phyloP scores from a whole-genome alignment of 2,329 filamentous ascomycete genomes.

The Verticillium isaacii region DNA sequence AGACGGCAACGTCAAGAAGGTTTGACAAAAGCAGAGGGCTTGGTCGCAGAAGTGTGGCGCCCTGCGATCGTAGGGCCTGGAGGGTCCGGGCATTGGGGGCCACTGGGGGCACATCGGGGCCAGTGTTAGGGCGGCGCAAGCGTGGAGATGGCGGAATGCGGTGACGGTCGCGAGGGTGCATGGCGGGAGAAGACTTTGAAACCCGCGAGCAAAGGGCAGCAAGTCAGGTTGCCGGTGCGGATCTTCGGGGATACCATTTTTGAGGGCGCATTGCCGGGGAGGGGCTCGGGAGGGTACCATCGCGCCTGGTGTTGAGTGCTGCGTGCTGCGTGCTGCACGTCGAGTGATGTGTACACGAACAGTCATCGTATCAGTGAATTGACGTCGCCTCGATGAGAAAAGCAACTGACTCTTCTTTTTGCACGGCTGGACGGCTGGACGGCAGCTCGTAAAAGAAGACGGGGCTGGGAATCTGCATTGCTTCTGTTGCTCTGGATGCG shows the following conservation, averaged over 20 bases:
- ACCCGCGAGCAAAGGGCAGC: background rate
- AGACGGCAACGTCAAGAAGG: background rate
- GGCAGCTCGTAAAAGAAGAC: background rate
- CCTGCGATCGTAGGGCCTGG: conserved; percentile 3
- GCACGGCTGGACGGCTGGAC: background rate
- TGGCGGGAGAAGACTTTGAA: conserved; percentile 6
- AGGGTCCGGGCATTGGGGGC: background rate
- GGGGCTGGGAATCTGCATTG: background rate
- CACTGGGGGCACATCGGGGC: conserved; percentile 1
- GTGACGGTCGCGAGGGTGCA: conserved; percentile 28
- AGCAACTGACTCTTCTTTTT: background rate
- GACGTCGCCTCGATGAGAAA: background rate
- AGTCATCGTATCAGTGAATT: background rate
- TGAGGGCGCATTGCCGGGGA: background rate
- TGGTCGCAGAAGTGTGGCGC: background rate
- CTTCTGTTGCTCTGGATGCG: background rate
- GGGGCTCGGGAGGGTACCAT: background rate
- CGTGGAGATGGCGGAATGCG: conserved; percentile 23
- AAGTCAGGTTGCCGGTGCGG: background rate
- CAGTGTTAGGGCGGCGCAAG: conserved; percentile 13
- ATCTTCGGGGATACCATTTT: background rate
- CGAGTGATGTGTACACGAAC: background rate
- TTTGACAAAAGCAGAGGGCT: background rate
- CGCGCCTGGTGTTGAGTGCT: background rate
- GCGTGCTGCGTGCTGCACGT: background rate